Evolutionary conservation across 108 stramenopile genomes (phyloP), one percentile per base, ranked within the genome.

Genomic region (Nannochloropsis gaditana): DNA sequence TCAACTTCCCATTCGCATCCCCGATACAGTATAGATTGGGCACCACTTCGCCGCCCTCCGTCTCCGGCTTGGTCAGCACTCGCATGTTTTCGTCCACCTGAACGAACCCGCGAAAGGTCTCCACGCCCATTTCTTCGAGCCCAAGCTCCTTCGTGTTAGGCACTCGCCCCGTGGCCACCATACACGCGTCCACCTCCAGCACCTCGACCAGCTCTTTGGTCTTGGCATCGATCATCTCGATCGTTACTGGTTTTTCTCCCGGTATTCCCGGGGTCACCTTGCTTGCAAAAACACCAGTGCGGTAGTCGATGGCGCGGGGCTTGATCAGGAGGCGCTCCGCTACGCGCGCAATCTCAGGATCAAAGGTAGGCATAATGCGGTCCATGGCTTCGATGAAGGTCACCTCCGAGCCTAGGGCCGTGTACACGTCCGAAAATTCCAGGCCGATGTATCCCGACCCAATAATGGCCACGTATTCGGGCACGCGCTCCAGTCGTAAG

Each of bases 1-100:
- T 99, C 95, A 97, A 95, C 90, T 96, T 97, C 9, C 97, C 97
- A 92, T 99, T 99, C 84, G 97, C 97, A 91, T 99, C 98, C n/a
- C 98, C 98, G 90, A 99, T 99, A 92, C 97, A 97, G 89, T 94
- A 99, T n/a, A 99, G 44, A 86, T 95, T 90, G 47, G 95, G 95
- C 44, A 97, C 90, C 45, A 96, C 92, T 44, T 92, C 92, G 21
- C 92, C 93, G 17, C 86, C 89, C 59, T 73, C 59, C 2, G 15
- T n/a, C 11, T 91, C 95, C 83, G 92, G 91, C 82, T 93, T 94
- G 84, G 92, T 94, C 80, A 98, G 90, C 73, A 99, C 98, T 89
- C 94, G 92, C 96, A 98, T 98, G 90, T 96, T 95, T 80, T 94
- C 96, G 45, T 88, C 81, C 43, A 88, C 97, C 80, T 96, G 93